phyloP scores from a whole-genome alignment of 805 yeast genomes.

The Pichia ethanolica region DNA sequence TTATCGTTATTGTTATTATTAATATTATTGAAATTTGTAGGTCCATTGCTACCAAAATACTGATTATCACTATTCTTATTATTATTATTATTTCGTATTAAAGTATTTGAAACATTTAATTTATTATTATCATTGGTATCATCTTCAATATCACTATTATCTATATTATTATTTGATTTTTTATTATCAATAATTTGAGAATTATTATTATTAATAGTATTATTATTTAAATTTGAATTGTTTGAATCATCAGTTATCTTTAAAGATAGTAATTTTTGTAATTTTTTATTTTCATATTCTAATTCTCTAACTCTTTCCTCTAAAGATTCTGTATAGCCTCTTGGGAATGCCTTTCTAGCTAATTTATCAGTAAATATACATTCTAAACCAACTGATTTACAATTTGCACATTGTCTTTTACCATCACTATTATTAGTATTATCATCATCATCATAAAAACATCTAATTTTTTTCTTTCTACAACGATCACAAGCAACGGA shows the following conservation, averaged over 20 bases:
- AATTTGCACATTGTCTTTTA: slow-evolving; percentile 64
- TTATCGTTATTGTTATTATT: not conserved
- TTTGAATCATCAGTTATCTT: slow-evolving; percentile 23
- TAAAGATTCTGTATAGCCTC: slow-evolving; percentile 85
- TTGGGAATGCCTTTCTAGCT: slow-evolving; percentile 80
- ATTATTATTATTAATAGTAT: not conserved
- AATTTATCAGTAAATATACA: slow-evolving; percentile 83
- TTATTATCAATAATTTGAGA: too few relatives aligned
- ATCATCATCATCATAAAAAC: slow-evolving; percentile 33
- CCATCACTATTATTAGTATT: not conserved
- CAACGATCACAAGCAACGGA: slow-evolving; percentile 93
- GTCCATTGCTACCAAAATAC: too few relatives aligned
- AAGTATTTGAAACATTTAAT: not conserved
- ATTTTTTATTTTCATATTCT: slow-evolving; percentile 69
- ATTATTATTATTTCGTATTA: too few relatives aligned
- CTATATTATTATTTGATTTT: too few relatives aligned
- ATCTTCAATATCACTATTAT: too few relatives aligned
- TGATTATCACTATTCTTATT: too few relatives aligned
- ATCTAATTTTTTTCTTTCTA: slow-evolving; percentile 68
- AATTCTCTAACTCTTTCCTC: slow-evolving; percentile 85
- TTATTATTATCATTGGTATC: too few relatives aligned
- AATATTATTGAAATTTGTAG: too few relatives aligned
- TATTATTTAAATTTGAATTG: not conserved
- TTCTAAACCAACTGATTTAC: slow-evolving; percentile 78
- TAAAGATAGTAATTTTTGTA: slow-evolving; percentile 54